phyloP scores from a whole-genome alignment of 2,329 filamentous ascomycete species.

The Beauveria medogensis region DNA sequence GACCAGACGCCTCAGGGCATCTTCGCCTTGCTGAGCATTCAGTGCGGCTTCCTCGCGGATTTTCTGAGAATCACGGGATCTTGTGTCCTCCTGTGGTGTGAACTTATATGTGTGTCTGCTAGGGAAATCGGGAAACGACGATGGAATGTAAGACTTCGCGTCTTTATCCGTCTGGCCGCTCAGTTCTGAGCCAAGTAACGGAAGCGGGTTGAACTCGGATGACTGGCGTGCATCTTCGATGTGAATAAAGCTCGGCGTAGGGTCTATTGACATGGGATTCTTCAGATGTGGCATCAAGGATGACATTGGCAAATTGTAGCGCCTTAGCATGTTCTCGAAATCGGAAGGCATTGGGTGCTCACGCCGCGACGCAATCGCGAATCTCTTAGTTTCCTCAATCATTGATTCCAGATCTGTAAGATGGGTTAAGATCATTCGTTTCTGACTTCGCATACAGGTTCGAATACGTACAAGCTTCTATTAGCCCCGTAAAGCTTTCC shows the following conservation, averaged over 20 bases:
- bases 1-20: slow-evolving; percentile 50
- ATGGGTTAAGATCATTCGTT: neutral
- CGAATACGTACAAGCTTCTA: slow-evolving; percentile 46
- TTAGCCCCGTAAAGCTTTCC: slow-evolving; percentile 47
- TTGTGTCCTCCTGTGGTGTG: slow-evolving; percentile 44
- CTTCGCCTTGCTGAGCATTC: slow-evolving; percentile 54
- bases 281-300: slow-evolving; percentile 49
- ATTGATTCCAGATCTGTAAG: slow-evolving; percentile 42
- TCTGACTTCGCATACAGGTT: no score
- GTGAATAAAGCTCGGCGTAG: slow-evolving; percentile 27
- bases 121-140: slow-evolving; percentile 52
- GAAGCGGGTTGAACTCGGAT: slow-evolving; percentile 32
- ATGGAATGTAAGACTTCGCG: slow-evolving; percentile 47
- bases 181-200: slow-evolving; percentile 44
- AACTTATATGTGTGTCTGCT: slow-evolving; percentile 57
- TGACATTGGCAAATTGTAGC: slow-evolving; percentile 42
- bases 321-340: slow-evolving; percentile 44
- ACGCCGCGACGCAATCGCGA: slow-evolving; percentile 42
- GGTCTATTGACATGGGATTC: slow-evolving; percentile 35
- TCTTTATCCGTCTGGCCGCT: slow-evolving; percentile 52
- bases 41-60: slow-evolving; percentile 52
- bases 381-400: slow-evolving; percentile 37
- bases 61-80: slow-evolving; percentile 43
- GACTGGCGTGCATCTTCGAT: slow-evolving; percentile 24
- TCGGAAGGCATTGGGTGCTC: slow-evolving; percentile 47